A percentile compares a stretch with the other conserved stretches of the same genome.
Evolutionary conservation across 805 yeast genomes (phyloP).

Genomic region (Hanseniaspora meyeri): DNA sequence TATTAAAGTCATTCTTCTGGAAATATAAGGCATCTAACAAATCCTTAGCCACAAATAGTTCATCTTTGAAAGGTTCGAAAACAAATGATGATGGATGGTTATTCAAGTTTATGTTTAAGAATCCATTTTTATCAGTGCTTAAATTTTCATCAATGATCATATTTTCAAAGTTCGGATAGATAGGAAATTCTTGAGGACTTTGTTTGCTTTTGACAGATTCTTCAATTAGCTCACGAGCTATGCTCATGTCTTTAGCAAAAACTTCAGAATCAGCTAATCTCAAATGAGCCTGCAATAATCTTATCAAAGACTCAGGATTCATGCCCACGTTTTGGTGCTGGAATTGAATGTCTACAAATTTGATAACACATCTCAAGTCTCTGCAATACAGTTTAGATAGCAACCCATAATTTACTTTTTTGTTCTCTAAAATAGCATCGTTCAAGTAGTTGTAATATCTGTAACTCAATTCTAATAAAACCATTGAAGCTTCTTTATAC

Average conservation of each 20-base stretch:
- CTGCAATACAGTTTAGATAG: constrained; percentile 24
- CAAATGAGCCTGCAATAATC: constrained; percentile 50
- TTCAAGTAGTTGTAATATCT: constrained; percentile 43
- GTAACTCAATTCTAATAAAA: constrained; percentile 56
- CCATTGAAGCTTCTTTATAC: constrained; percentile 49
- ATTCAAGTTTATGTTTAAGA: constrained; percentile 24
- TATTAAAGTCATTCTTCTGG: constrained; percentile 51
- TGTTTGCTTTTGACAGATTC: constrained; percentile 16
- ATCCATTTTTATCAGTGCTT: constrained; percentile 24
- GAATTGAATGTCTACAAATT: constrained; percentile 46
- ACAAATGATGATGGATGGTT: constrained; percentile 34
- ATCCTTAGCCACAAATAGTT: constrained; percentile 67
- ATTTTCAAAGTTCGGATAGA: constrained; percentile 18
- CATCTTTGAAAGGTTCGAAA: constrained; percentile 67
- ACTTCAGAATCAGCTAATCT: constrained; percentile 57
- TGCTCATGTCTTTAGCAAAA: constrained; percentile 31
- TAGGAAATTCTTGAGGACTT: neutral
- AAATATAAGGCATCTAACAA: constrained; percentile 58
- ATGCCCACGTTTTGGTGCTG: constrained; percentile 2
- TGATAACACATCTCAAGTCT: constrained; percentile 56
- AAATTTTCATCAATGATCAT: constrained; percentile 23
- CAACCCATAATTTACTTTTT: neutral
- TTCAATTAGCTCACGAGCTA: constrained; percentile 25
- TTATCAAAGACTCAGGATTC: constrained; percentile 38
- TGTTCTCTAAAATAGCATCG: constrained; percentile 35